These are phyloP conservation scores for Corymbia calophylla DNA, from an alignment of 441 rosid species.

Conservation along the genomic window DNA sequence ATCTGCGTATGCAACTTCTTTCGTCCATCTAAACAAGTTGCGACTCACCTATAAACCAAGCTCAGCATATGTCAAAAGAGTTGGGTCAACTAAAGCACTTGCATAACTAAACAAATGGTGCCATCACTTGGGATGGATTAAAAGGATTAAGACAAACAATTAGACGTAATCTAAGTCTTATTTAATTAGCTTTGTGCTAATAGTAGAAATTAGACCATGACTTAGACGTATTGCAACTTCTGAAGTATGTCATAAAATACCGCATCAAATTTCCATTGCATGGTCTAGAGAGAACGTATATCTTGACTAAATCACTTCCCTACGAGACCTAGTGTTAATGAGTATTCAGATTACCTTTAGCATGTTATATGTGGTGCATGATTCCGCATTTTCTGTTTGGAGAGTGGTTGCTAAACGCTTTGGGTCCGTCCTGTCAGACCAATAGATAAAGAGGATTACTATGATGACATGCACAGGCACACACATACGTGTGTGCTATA, in stretches of 20 bases:
- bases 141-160: not conserved
- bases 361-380: conserved; percentile 96
- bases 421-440: conserved; percentile 57
- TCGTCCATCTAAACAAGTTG: conserved; percentile 88
- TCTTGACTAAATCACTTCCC: not conserved
- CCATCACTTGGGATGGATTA: not conserved
- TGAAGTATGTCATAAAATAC: not conserved
- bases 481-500: not conserved
- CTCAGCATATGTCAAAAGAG: not conserved
- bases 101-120: not conserved
- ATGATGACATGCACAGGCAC: not conserved
- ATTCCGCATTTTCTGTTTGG: conserved; percentile 72
- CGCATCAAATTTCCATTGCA: not conserved
- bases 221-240: not conserved
- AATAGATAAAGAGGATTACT: not conserved
- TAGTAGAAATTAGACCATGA: not conserved
- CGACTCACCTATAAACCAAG: conserved; percentile 62
- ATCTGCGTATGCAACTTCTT: conserved; percentile 82
- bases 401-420: conserved; percentile 65
- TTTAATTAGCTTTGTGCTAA: not conserved
- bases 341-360: conserved; percentile 45
- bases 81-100: not conserved
- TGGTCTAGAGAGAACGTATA: not conserved
- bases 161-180: not conserved
- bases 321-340: not conserved